Base-by-base conservation (phyloP, 495 filamentous ascomycete species). In the Penicillium canariense region DNA sequence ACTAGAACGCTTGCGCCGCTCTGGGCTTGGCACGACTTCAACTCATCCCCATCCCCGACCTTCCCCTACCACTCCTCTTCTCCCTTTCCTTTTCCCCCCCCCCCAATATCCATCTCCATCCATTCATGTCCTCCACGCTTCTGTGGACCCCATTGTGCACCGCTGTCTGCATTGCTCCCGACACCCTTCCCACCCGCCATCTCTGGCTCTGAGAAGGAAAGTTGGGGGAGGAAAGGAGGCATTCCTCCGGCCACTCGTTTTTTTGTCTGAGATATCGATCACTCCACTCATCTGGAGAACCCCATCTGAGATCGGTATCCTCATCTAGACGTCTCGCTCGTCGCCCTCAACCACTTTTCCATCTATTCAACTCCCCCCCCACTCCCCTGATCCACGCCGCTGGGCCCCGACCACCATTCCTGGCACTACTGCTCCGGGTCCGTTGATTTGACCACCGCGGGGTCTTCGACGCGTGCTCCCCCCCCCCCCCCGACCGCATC, bases 241-340 rank as follows among this genome's bases (percentile, higher is more conserved):
- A 69, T 71, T 69, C 74, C 73, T 76, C 75, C 72, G 70, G 73
- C 68, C 75, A 66, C 69, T 78, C 75, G 73, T 78, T 77, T 67
- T 46, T 63, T 68, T 70, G 55, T 65, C 53, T 52, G 59, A 54
- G 61, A 58, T 52, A 43, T 53, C 30, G 52, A 40, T 36, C 30
- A 40, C 25, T 39, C 31, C 38, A 26, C 38, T 58, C 54, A 30
- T 31, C 25, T 35, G 10, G 28, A 34, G 15, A 30, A 9, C 2
- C 26, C 18, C 20, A 17, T 27, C 23, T 31, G 48, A 50, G n/a
- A 31, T 6, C 48, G 22, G n/a, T 25, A 6, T 27, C 11, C 11
- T 45, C 32, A 4, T 40, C 48, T 27, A 53, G 17, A 50, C 32
- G 30, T 38, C 26, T 43, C n/a, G n/a, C 43, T 30, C 26, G 25